A percentile compares a stretch with the other conserved stretches of the same genome.
Conservation (phyloP, 2,329 filamentous ascomycete species). For the Pyricularia sp. region DNA sequence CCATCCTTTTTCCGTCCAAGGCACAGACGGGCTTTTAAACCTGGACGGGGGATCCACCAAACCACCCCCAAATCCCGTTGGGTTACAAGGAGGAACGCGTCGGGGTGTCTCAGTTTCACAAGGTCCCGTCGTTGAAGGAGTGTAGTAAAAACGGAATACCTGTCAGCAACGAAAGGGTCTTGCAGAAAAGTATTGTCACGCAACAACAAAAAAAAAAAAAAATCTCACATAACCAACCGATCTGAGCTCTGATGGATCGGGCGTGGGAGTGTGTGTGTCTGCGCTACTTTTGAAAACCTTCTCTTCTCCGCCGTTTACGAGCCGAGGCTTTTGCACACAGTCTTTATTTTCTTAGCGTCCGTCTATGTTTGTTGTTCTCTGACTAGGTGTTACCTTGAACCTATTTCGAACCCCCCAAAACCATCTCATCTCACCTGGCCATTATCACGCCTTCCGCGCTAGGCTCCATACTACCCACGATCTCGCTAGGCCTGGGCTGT, state of each 20-base stretch:
- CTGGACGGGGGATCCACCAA: background rate
- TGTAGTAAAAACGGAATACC: background rate
- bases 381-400: background rate
- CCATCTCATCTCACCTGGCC: background rate
- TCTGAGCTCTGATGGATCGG: background rate
- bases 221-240: background rate
- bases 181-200: background rate
- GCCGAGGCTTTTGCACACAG: background rate
- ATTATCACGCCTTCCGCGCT: background rate
- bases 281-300: background rate
- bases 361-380: background rate
- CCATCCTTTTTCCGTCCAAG: background rate
- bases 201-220: background rate
- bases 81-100: background rate
- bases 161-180: background rate
- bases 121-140: background rate
- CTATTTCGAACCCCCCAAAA: background rate
- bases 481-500: background rate
- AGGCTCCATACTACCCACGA: background rate
- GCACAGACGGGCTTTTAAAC: background rate
- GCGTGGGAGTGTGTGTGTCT: background rate
- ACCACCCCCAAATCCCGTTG: background rate
- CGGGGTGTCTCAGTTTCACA: background rate
- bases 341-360: background rate
- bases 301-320: background rate